phyloP scores from a whole-genome alignment of 805 yeast species.

The Metschnikowia similis region DNA sequence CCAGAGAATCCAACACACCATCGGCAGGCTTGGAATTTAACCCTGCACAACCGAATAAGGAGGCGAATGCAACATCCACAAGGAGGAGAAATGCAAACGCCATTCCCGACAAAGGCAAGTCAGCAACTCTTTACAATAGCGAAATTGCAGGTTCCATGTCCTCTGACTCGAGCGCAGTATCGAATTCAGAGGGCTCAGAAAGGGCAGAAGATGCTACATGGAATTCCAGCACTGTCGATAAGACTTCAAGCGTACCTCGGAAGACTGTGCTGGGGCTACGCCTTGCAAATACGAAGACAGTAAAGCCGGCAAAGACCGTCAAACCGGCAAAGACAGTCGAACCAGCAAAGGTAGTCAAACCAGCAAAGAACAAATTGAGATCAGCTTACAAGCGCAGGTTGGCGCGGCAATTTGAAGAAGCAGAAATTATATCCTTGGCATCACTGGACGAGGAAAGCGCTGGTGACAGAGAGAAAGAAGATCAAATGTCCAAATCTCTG shows the following conservation, averaged over 20 bases:
- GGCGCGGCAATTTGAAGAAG: slow-evolving; percentile 10
- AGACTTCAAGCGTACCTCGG: neutral
- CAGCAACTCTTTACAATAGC: neutral
- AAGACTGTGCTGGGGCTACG: too few species aligned
- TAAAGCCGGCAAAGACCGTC: neutral
- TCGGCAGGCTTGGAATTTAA: neutral
- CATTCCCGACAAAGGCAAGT: too few species aligned
- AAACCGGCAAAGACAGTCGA: neutral
- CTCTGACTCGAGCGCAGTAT: neutral
- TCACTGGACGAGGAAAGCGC: slow-evolving; percentile 1
- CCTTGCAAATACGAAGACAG: neutral
- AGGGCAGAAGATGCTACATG: neutral
- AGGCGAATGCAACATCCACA: neutral
- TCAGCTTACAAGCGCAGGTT: slow-evolving; percentile 7
- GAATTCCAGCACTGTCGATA: neutral
- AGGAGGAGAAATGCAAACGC: neutral
- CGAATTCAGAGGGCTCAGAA: neutral
- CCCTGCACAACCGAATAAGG: neutral
- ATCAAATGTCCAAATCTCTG: neutral
- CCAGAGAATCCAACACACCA: neutral
- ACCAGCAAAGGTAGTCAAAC: neutral
- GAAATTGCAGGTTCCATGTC: neutral
- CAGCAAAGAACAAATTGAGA: neutral
- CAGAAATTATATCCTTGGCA: slow-evolving; percentile 6
- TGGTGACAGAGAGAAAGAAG: neutral